Percentiles rank a stretch among this genome's conserved stretches.
These are phyloP conservation scores for Craspedostauros australis DNA, from an alignment of 108 stramenopile genomes.

Conservation along the genomic window DNA sequence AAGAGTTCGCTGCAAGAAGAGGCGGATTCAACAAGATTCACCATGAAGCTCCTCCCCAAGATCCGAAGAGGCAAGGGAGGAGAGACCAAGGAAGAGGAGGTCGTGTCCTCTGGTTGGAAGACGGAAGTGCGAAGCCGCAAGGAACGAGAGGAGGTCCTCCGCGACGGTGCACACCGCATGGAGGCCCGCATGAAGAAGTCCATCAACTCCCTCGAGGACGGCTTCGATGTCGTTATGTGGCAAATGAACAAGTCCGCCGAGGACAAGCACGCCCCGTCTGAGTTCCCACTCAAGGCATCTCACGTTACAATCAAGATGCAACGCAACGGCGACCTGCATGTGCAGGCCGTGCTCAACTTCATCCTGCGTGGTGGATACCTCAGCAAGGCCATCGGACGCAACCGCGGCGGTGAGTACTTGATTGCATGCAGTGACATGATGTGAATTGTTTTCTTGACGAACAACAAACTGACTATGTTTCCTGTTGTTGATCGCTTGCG, in stretches of 20 bases:
- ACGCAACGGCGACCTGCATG: constrained; percentile 65
- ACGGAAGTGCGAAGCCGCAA: constrained; percentile 70
- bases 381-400: constrained; percentile 79
- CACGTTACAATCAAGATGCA: constrained; percentile 76
- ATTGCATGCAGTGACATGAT: neutral
- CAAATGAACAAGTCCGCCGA: constrained; percentile 63
- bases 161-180: constrained; percentile 72
- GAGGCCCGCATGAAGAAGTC: constrained; percentile 70
- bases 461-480: neutral
- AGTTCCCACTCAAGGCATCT: constrained; percentile 76
- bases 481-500: too few relatives aligned
- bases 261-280: constrained; percentile 48
- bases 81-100: constrained; percentile 55
- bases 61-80: constrained; percentile 63
- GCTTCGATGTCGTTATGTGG: constrained; percentile 85
- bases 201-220: constrained; percentile 65
- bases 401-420: constrained; percentile 26
- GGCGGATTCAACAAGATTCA: too few relatives aligned
- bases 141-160: constrained; percentile 74
- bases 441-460: neutral
- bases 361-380: constrained; percentile 79
- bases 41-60: constrained; percentile 70
- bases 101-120: constrained; percentile 76
- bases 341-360: constrained; percentile 75
- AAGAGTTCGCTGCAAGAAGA: too few relatives aligned